Evolutionary conservation across 192 early-diverging fungal genomes (phyloP).

Genomic region (Coemansia sp.): DNA sequence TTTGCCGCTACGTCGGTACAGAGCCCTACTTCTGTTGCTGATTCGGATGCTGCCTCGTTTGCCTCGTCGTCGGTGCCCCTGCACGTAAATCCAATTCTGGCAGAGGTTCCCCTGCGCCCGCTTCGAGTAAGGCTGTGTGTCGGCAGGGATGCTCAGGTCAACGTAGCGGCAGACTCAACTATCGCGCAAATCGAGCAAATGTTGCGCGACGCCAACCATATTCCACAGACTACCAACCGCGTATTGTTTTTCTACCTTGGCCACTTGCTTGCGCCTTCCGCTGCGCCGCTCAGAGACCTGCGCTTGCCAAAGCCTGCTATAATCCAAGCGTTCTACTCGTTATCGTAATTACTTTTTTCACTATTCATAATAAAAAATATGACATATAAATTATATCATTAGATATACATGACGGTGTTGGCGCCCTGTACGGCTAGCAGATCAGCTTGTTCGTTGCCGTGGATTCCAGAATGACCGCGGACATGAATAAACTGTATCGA

Average conservation of each 20-base stretch:
- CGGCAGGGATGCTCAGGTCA: conserved; percentile 21
- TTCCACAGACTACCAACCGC: conserved; percentile 15
- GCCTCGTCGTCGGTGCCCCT: conserved; percentile 10
- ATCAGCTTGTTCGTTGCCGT: conserved; percentile 86
- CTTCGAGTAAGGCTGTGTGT: conserved; percentile 26
- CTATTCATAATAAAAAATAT: not conserved
- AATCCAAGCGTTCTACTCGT: conserved; percentile 34
- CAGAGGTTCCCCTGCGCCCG: not conserved
- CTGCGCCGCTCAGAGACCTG: conserved; percentile 29
- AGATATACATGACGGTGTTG: not conserved
- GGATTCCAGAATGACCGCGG: conserved; percentile 68
- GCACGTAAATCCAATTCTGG: not conserved
- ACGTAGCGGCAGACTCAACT: conserved; percentile 23
- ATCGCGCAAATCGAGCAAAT: conserved; percentile 37
- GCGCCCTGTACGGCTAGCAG: conserved; percentile 77
- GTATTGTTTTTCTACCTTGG: conserved; percentile 61
- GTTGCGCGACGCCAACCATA: conserved; percentile 20
- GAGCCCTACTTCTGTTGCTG: conserved; percentile 16
- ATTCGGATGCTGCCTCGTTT: conserved; percentile 11
- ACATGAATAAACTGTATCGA: conserved; percentile 62
- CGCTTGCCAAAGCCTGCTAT: conserved; percentile 15
- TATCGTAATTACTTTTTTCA: not conserved
- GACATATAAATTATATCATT: not conserved
- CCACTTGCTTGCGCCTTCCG: conserved; percentile 37
- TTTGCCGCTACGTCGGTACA: conserved; percentile 1